Evolutionary conservation across 192 early-diverging fungal genomes (phyloP), one percentile per base, ranked within the genome.

Genomic region (Backusella westeae): DNA sequence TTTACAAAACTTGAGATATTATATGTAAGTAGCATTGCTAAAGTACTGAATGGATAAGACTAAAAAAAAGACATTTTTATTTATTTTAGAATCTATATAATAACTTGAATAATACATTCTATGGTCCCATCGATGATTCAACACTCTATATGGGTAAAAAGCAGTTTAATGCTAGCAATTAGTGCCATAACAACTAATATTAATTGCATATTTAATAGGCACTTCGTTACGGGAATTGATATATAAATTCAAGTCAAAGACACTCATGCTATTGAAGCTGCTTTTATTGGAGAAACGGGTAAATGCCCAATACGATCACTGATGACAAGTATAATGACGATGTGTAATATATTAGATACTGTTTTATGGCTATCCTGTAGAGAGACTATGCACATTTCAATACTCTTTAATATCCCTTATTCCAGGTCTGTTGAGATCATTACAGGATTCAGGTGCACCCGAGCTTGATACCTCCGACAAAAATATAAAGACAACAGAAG

Each of bases 281-380:
- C 67, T 95, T 26, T 74, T 95, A 10, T 79, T 95, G 32, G 92
- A 92, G 70, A 95, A 92, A 73, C 81, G 90, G 80, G 90, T 92
- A 82, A 39, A 49, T 49, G 8, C 4, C 3, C 38, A 8, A 46
- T 0, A 36, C 26, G 17, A 21, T 21, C n/a, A 26, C 8, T 6
- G 7, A 38, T 19, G 35, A 21, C 15, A 12, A 35, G 19, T 34
- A 34, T 36, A 19, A 19, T 44, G 6, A 19, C 26, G 21, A 36
- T 32, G 32, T 32, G 0, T 36, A 32, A 26, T 39, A 6, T 12
- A 26, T 32, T 82, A 92, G 91, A 85, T 94, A 53, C 75, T 95
- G 63, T 95, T 95, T 79, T 95, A 93, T 83, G 94, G 94, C n/a
- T 90, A 91, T 44, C 90, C 90, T 56, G 94, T 95, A 6, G 94